These are phyloP conservation scores for Davidsoniella neocaledoniae DNA, from an alignment of 2,329 filamentous ascomycete genomes.

Conservation along the genomic window DNA sequence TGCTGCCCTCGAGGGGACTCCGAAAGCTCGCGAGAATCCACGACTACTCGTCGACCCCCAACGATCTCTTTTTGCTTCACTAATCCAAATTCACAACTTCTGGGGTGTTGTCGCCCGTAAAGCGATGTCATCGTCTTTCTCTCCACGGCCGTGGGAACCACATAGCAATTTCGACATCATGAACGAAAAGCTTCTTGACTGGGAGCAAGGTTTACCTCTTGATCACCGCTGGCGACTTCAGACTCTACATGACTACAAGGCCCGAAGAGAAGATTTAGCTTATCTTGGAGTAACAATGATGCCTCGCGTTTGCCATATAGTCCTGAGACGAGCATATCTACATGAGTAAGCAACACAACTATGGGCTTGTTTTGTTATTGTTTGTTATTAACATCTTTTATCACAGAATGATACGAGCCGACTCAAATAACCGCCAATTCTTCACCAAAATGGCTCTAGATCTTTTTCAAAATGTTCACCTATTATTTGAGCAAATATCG, in stretches of 20 bases:
- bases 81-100: slow-evolving; percentile 37
- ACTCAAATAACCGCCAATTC: slow-evolving; percentile 3
- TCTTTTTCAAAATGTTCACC: background rate
- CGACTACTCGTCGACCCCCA: slow-evolving; percentile 25
- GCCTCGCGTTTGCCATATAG: slow-evolving; percentile 38
- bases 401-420: slow-evolving; percentile 1
- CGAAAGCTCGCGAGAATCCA: slow-evolving; percentile 30
- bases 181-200: slow-evolving; percentile 26
- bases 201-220: slow-evolving; percentile 31
- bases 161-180: slow-evolving; percentile 31
- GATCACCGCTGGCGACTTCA: slow-evolving; percentile 30
- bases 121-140: background rate
- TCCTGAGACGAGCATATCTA: slow-evolving; percentile 36
- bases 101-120: slow-evolving; percentile 32
- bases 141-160: slow-evolving; percentile 25
- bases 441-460: slow-evolving; percentile 2
- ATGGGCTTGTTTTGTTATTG: background rate
- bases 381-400: background rate
- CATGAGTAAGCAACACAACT: slow-evolving; percentile 23
- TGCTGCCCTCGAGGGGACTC: slow-evolving; percentile 36
- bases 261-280: slow-evolving; percentile 32
- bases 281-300: slow-evolving; percentile 40
- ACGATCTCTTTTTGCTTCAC: slow-evolving; percentile 36
- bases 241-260: slow-evolving; percentile 28
- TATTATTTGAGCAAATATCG: slow-evolving; percentile 3